Evolutionary conservation across 106 monocot species (phyloP), one percentile per base, ranked within the genome.

Genomic region (Posidonia australis): DNA sequence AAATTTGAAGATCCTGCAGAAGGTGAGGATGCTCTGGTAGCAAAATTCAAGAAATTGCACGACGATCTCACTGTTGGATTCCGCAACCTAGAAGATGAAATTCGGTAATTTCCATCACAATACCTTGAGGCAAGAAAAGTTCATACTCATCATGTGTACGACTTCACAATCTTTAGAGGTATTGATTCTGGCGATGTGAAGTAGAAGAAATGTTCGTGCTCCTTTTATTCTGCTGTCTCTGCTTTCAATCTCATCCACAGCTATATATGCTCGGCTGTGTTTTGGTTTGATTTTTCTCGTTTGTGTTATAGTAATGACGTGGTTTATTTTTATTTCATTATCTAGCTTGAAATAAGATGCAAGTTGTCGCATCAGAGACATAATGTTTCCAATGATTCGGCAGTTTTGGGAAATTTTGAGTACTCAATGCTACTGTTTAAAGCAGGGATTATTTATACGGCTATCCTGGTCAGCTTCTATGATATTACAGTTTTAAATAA

Each of bases 1-100:
- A 98, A 98, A 72, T 98, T 98, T 47, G 98, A 98, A 79, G 98
- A 98, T 64, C 98, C 98, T 29, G 98, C 90, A 13, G 98, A 98
- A 67, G 98, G 98, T 0, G 87, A 98, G 85, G 98, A 81, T 9
- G 98, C 57, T n/a, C 79, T 98, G 10, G 72, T 81, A 4, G 87
- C 79, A 14, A 98, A 91, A 71, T 98, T 91, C 73, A 73, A 91
- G 81, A 87, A 98, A 56, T 46, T 98, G 46, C 66, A 87, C 26
- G 98, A 98, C 1, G 98, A 98, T 69, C 84, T 98, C 31, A 85
- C 81, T 0, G 51, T 49, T 13, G 98, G 85, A 41, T 98, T 98
- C 98, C 85, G 84, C 54, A 98, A 81, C 60, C 79, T 98, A 6
- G 98, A 98, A 66, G 90, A 98, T 64, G 98, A 98, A 26, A 19